A percentile compares a stretch with the other conserved stretches of the same genome.
Evolutionary conservation across 106 monocot genomes (phyloP).

Genomic region (Dactylorhiza incarnata): DNA sequence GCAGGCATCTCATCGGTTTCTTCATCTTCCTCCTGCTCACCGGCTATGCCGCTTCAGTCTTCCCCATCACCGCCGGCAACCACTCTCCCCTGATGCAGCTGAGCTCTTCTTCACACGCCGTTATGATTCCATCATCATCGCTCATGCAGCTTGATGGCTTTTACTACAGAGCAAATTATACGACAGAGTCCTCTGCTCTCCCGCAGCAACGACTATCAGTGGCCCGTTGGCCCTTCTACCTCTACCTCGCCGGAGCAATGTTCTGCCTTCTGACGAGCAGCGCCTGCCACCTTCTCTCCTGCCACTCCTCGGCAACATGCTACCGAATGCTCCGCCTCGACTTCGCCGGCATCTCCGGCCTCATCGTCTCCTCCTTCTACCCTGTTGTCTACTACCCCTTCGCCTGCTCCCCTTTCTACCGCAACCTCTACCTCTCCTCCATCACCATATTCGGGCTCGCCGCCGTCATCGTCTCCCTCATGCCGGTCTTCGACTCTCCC

Average conservation of each 20-base stretch:
- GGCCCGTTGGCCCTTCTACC: constrained; percentile 41
- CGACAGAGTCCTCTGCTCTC: background rate
- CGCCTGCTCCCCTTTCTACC: constrained; percentile 39
- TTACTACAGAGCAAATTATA: background rate
- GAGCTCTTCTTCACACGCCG: background rate
- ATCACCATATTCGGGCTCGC: constrained; percentile 40
- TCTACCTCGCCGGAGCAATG: constrained; percentile 49
- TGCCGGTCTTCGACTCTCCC: constrained; percentile 25
- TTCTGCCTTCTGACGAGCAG: constrained; percentile 61
- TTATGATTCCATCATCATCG: background rate
- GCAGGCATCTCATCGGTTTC: constrained; percentile 26
- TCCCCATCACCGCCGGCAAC: background rate
- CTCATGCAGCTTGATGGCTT: too few relatives aligned
- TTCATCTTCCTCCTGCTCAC: constrained; percentile 17
- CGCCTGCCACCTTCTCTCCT: constrained; percentile 44
- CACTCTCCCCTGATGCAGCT: background rate
- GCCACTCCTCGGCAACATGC: constrained; percentile 12
- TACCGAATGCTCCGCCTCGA: constrained; percentile 52
- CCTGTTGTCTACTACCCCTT: constrained; percentile 55
- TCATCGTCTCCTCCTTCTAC: constrained; percentile 69
- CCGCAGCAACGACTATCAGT: background rate
- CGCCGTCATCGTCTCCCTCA: constrained; percentile 14
- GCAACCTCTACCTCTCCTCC: constrained; percentile 36
- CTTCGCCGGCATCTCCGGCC: constrained; percentile 46
- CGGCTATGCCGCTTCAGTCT: background rate